Evolutionary conservation across 1,139 yeast species (phyloP).

Genomic region (Debaryomycetaceae sp.): DNA sequence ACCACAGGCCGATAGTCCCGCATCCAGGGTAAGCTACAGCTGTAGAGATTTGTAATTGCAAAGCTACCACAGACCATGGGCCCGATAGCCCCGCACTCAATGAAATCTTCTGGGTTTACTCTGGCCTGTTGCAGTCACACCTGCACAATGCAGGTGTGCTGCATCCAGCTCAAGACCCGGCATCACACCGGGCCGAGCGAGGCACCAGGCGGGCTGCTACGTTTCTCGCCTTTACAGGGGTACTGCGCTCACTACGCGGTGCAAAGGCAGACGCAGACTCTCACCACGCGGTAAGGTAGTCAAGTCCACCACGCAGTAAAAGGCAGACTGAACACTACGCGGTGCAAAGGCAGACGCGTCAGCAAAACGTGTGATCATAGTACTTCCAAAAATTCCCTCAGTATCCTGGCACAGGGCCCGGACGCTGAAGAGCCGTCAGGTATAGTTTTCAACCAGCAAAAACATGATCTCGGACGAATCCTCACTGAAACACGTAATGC

Average conservation of each 20-base stretch:
- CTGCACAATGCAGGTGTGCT: slow-evolving; percentile 3
- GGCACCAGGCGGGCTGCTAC: slow-evolving; percentile 60
- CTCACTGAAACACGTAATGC: slow-evolving; percentile 99
- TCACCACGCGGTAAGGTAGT: no score
- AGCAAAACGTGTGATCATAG: no score
- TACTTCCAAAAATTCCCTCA: slow-evolving; percentile 72
- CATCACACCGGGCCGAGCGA: slow-evolving; percentile 45
- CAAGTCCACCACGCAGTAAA: no score
- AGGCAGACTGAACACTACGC: no score
- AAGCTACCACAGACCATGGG: slow-evolving; percentile 42
- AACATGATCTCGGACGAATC: slow-evolving; percentile 99
- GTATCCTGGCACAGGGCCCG: slow-evolving; percentile 30
- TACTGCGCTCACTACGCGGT: no score
- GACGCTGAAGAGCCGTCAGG: slow-evolving; percentile 90
- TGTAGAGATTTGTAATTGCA: slow-evolving; percentile 68
- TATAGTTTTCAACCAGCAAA: slow-evolving; percentile 99
- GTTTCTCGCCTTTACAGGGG: no score
- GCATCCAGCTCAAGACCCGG: slow-evolving; percentile 48
- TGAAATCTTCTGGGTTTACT: slow-evolving; percentile 36
- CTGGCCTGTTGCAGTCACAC: slow-evolving; percentile 43
- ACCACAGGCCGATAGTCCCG: no score
- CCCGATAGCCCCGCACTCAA: slow-evolving; percentile 73
- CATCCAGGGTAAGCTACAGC: no score
- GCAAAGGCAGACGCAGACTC: no score
- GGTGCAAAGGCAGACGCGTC: no score